Evolutionary conservation across 2,329 filamentous ascomycete species (phyloP), one percentile per base, ranked within the genome.

Genomic region (Sarocladium kiliense): DNA sequence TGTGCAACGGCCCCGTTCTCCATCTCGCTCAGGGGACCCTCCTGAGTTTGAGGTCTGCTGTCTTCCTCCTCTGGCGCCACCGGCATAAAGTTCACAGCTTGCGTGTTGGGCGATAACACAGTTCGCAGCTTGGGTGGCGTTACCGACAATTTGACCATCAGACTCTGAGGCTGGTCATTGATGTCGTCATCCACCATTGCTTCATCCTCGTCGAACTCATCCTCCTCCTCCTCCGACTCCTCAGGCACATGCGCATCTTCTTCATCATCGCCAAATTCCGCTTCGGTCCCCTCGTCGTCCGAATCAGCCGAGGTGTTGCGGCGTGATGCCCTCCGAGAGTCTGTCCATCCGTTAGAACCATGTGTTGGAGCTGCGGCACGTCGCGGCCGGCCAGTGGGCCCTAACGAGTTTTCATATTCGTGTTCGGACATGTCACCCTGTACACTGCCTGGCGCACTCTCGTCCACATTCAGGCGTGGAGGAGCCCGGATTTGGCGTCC

Each of bases 401-500:
- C 77, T 2, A 73, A 58, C 2, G 72, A 71, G 3, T 63, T 66
- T 34, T 75, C 74, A 26, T 73, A 67, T 7, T 72, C 72, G 54
- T 64, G 63, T 36, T 73, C 72, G 2, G 67, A 70, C 47, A 61
- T 68, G 61, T 77, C 77, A 18, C 71, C 77, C 32, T 78, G 75
- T 12, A 74, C 69, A 56, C 75, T 80, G 7, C 67, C 70, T 2
- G 74, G 63, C 4, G 74, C 73, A 57, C 77, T 81, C n/a, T 74
- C 73, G 58, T 87, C 83, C 12, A 82, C 84, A 54, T 88, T 89
- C 42, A 86, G 74, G 27, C 88, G 82, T 3, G 77, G 77, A 9
- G 86, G 84, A 45, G 87, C 83, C 60, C 84, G 82, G 60, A 96
- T 85, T 66, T 96, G 91, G 21, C 94, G 85, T 21, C 94, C 94